Conservation (phyloP, 345 rosid genomes). For the Populus deltoides region DNA sequence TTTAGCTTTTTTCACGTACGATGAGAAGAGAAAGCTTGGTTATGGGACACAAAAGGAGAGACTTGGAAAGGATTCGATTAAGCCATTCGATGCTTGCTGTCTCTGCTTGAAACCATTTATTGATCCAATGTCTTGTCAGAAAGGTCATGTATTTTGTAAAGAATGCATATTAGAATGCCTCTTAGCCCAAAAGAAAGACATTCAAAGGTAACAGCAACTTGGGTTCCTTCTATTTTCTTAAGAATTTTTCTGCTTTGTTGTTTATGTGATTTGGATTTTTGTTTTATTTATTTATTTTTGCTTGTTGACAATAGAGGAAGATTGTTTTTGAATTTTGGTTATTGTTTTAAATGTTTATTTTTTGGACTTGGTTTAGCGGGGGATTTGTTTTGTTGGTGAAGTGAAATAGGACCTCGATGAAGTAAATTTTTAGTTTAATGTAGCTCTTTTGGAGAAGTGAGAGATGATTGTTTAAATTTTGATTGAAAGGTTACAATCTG, state of each 20-base stretch:
- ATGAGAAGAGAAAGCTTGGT: conserved; percentile 89
- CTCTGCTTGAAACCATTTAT: conserved; percentile 92
- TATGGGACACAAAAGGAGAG: conserved; percentile 97
- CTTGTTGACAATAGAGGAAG: not conserved
- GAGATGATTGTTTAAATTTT: too few species aligned
- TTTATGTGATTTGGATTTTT: not conserved
- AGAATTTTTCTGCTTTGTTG: too few species aligned
- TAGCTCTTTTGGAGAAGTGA: too few species aligned
- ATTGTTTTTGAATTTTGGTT: not conserved
- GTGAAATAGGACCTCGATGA: not conserved
- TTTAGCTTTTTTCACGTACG: conserved; percentile 94
- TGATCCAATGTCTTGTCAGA: conserved; percentile 85
- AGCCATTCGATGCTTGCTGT: conserved; percentile 90
- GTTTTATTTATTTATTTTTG: not conserved
- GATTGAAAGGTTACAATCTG: too few species aligned
- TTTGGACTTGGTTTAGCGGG: not conserved
- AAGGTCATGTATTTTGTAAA: conserved; percentile 85
- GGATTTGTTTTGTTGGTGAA: not conserved
- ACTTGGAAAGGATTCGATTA: conserved; percentile 87
- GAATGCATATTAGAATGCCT: conserved; percentile 92
- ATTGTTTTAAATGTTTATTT: not conserved
- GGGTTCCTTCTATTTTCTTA: not conserved
- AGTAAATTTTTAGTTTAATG: too few species aligned
- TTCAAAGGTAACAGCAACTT: conserved; percentile 47
- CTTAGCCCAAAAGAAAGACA: conserved; percentile 85